Evolutionary conservation across 2,329 filamentous ascomycete species (phyloP), one percentile per base, ranked within the genome.

Genomic region (Claviceps sp.): DNA sequence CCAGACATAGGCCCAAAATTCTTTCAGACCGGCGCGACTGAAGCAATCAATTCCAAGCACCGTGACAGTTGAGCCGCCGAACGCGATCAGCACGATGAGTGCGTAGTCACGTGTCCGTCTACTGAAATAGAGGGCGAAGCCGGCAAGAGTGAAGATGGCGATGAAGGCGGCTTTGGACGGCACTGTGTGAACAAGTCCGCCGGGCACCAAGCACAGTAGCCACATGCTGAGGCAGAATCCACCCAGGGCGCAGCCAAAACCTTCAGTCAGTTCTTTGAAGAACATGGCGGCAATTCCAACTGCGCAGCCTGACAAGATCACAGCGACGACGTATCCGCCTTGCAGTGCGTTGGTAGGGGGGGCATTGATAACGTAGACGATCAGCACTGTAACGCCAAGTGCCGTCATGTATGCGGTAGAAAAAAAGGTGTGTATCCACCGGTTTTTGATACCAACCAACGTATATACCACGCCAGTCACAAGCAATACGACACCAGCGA

Each of bases 1-100:
- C 91, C 91, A 97, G 40, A 95, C 75, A 64, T 94, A 97, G 5
- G 88, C 77, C 91, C 91, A 97, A 59, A 96, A 96, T 65, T 97
- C 91, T 66, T 95, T 96, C 60, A 95, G 71, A 0, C 91, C 91
- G n/a, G 89, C 89, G 56, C 82, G 76, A 61, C 84, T 91, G 60
- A 91, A 94, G 66, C 89, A 95, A 65, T 97, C 91, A 53, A 97
- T 86, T 2, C 91, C 91, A 2, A 97, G 68, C 14, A 95, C 78
- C 1, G 85, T 74, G 3, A 80, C 80, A 0, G 89, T 95, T 3
- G 89, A 84, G 7, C 91, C 91, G 4, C 81, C 77, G 62, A 96
- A 94, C 0, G 90, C 80, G 13, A 89, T 89, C 47, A 79, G 80
- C 13, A 72, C 72, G 40, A 96, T 91, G 48, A 95, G 70, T 1